phyloP scores from a whole-genome alignment of 2,329 filamentous ascomycete genomes.

The Pyricularia pennisetigena region DNA sequence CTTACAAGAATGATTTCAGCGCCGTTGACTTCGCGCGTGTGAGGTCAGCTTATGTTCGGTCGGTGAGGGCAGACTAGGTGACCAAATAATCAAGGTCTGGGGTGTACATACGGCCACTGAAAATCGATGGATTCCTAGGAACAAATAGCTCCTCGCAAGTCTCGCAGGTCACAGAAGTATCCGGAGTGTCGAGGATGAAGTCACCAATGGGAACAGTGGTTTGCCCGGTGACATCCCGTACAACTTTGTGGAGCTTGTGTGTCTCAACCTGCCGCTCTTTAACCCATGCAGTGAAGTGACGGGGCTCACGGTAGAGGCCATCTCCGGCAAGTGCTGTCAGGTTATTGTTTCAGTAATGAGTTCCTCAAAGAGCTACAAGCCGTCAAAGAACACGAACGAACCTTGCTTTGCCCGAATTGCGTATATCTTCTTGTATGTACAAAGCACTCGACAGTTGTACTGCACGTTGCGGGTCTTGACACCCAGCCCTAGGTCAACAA shows the following conservation, averaged over 20 bases:
- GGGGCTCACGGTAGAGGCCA: slow-evolving; percentile 27
- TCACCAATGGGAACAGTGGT: slow-evolving; percentile 29
- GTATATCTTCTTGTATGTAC: slow-evolving; percentile 18
- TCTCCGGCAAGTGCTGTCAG: slow-evolving; percentile 22
- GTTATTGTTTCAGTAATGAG: neutral
- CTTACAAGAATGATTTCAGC: slow-evolving; percentile 14
- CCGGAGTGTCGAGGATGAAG: slow-evolving; percentile 24
- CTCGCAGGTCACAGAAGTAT: slow-evolving; percentile 28
- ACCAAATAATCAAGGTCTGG: neutral
- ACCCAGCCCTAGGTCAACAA: slow-evolving; percentile 12
- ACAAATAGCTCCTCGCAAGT: slow-evolving; percentile 28
- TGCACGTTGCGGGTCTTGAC: slow-evolving; percentile 21
- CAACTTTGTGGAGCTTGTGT: slow-evolving; percentile 24
- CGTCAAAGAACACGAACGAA: slow-evolving; percentile 5
- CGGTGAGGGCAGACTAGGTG: neutral
- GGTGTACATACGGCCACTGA: slow-evolving; percentile 1
- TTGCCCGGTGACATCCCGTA: slow-evolving; percentile 20
- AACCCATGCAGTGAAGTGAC: slow-evolving; percentile 30
- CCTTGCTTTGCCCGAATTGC: slow-evolving; percentile 16
- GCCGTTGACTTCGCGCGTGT: slow-evolving; percentile 7
- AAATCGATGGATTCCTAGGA: slow-evolving; percentile 15
- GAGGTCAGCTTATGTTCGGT: neutral
- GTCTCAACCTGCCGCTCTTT: slow-evolving; percentile 23
- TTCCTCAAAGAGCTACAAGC: neutral
- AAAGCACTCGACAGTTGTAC: slow-evolving; percentile 27